These are phyloP conservation scores for Myrmaecium sp. DNA, from an alignment of 2,329 filamentous ascomycete species.

Conservation along the genomic window DNA sequence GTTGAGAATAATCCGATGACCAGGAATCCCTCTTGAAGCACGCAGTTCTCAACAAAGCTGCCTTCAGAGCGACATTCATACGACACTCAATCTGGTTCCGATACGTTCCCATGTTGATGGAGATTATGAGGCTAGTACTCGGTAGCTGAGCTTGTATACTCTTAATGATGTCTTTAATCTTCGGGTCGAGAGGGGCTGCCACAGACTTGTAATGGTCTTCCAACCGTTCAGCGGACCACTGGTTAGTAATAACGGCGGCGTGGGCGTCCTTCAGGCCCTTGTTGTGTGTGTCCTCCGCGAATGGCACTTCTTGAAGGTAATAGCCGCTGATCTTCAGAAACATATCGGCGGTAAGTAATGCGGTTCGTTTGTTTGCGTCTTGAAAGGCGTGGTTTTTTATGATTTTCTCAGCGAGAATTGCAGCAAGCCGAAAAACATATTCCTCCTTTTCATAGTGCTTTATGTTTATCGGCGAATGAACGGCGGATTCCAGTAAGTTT, in stretches of 20 bases:
- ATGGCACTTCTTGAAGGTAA: slow-evolving; percentile 7
- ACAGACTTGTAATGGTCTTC: slow-evolving; percentile 7
- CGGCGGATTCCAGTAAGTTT: slow-evolving; percentile 11
- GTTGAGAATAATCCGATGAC: too few relatives aligned
- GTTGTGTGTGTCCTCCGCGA: slow-evolving; percentile 1
- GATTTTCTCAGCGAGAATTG: slow-evolving; percentile 12
- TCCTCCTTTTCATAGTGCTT: slow-evolving; percentile 10
- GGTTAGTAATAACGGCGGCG: slow-evolving; percentile 5
- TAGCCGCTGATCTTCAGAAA: slow-evolving; percentile 15
- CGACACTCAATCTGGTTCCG: too few relatives aligned
- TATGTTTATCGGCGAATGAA: slow-evolving; percentile 12
- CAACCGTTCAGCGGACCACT: slow-evolving; percentile 5
- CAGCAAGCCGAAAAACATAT: slow-evolving; percentile 13
- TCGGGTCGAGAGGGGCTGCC: too few relatives aligned
- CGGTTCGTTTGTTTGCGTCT: slow-evolving; percentile 17
- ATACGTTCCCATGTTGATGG: too few relatives aligned
- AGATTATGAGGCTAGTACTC: too few relatives aligned
- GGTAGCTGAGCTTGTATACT: too few relatives aligned
- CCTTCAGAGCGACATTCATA: too few relatives aligned
- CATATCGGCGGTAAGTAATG: slow-evolving; percentile 14
- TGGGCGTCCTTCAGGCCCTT: slow-evolving; percentile 3
- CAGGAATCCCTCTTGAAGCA: too few relatives aligned
- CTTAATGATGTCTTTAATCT: too few relatives aligned
- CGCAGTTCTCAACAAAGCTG: too few relatives aligned
- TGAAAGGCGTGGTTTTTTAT: slow-evolving; percentile 16